These are phyloP conservation scores for Scheffersomyces quercinus DNA, from an alignment of 1,139 yeast species.

Conservation along the genomic window DNA sequence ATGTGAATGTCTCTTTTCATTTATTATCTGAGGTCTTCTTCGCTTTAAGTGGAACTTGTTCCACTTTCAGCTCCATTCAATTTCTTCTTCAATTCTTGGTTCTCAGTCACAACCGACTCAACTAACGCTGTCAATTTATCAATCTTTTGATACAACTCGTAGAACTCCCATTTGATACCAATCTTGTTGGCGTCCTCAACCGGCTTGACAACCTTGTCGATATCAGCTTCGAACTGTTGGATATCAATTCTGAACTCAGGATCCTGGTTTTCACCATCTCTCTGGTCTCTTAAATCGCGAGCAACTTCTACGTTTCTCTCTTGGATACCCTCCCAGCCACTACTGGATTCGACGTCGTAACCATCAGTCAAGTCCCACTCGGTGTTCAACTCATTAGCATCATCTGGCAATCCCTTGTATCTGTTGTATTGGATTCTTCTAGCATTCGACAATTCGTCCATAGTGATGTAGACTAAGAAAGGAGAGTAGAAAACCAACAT, in stretches of 20 bases:
- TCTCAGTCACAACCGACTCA: constrained; percentile 43
- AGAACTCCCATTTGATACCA: constrained; percentile 70
- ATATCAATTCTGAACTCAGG: constrained; percentile 62
- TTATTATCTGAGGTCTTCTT: no score
- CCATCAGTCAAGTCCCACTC: constrained; percentile 89
- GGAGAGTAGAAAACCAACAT: constrained; percentile 74
- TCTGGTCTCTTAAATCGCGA: constrained; percentile 49
- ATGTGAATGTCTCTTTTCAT: no score
- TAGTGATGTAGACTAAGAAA: constrained; percentile 57
- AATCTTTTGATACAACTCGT: constrained; percentile 52
- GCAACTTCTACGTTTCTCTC: constrained; percentile 38
- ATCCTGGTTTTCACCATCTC: constrained; percentile 68
- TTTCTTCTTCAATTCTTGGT: constrained; percentile 30
- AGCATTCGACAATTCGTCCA: constrained; percentile 65
- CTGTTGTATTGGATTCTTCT: constrained; percentile 74
- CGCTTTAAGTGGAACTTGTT: no score
- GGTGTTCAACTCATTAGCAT: constrained; percentile 74
- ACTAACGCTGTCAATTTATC: constrained; percentile 47
- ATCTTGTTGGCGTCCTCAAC: constrained; percentile 52
- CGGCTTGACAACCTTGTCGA: constrained; percentile 55
- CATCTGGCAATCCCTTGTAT: constrained; percentile 65
- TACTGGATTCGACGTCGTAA: constrained; percentile 39
- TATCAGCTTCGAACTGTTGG: constrained; percentile 47
- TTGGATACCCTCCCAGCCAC: constrained; percentile 42
- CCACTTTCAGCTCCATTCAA: constrained; percentile 2